Percentiles rank a stretch among this genome's conserved stretches.
Conservation (phyloP, 78 protist genomes). For the slime mould (Dictyostelium discoideum) region DNA sequence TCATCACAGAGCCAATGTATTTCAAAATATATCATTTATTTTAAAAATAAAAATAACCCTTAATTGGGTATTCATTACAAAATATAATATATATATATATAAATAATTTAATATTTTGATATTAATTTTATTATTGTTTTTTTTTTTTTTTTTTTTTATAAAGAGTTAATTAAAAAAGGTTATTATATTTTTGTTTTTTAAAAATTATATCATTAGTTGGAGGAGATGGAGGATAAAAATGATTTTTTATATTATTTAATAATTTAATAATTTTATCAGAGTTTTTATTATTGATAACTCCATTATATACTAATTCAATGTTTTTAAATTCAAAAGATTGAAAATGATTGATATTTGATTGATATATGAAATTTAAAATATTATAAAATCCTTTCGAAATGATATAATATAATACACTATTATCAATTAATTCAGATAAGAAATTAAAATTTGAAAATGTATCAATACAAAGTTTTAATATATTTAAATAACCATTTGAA, state of each 20-base stretch:
- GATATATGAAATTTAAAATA: not conserved
- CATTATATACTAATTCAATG: not conserved
- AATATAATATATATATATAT: too few species aligned
- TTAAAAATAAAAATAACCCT: too few species aligned
- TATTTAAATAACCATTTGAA: conserved; percentile 1
- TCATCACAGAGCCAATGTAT: too few species aligned
- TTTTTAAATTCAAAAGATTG: not conserved
- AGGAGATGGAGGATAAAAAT: not conserved
- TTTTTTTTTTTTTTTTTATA: too few species aligned
- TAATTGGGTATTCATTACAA: too few species aligned
- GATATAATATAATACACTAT: not conserved
- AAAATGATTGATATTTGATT: not conserved
- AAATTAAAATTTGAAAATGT: not conserved
- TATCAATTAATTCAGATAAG: not conserved
- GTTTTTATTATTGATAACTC: not conserved
- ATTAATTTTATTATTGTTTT: too few species aligned
- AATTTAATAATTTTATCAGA: not conserved
- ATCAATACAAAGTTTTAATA: not conserved
- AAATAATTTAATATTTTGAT: too few species aligned
- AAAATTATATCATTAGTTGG: not conserved
- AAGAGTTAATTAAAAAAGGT: not conserved
- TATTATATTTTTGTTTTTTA: not conserved
- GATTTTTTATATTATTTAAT: not conserved
- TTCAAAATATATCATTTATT: too few species aligned
- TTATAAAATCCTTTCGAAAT: not conserved